Evolutionary conservation across 2,329 filamentous ascomycete genomes (phyloP).

Genomic region (Juglanconis sp.): DNA sequence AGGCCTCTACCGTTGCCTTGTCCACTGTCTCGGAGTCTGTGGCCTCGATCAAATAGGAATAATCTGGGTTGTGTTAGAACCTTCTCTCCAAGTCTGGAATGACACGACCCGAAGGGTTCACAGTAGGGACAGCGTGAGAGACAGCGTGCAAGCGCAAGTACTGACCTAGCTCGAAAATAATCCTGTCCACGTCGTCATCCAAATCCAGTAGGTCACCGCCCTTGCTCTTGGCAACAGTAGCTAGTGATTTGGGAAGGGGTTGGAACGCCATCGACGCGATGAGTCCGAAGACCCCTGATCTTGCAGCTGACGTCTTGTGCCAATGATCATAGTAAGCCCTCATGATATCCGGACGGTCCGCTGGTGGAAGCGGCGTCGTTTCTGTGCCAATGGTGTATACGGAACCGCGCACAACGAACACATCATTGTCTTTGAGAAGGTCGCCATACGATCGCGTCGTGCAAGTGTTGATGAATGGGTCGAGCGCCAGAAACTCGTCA

Average conservation of each 20-base stretch:
- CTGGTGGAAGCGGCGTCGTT: slow-evolving; percentile 22
- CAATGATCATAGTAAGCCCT: slow-evolving; percentile 22
- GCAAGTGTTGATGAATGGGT: slow-evolving; percentile 35
- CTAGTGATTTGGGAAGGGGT: slow-evolving; percentile 33
- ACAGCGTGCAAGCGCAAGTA: background rate
- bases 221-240: slow-evolving; percentile 27
- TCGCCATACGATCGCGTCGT: slow-evolving; percentile 24
- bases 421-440: slow-evolving; percentile 24
- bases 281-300: slow-evolving; percentile 13
- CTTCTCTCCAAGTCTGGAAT: background rate
- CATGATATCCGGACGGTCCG: slow-evolving; percentile 13
- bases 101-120: background rate
- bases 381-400: slow-evolving; percentile 25
- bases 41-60: slow-evolving; percentile 31
- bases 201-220: slow-evolving; percentile 38
- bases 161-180: slow-evolving; percentile 36
- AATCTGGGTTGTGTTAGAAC: slow-evolving; percentile 26
- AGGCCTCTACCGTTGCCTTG: slow-evolving; percentile 33
- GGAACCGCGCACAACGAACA: slow-evolving; percentile 20
- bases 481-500: slow-evolving; percentile 50
- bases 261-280: slow-evolving; percentile 25
- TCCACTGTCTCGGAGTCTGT: slow-evolving; percentile 30
- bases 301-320: slow-evolving; percentile 14
- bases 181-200: slow-evolving; percentile 35
- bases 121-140: background rate